Conservation (phyloP, 148 eudicot genomes). For the Polygonum maritimum region DNA sequence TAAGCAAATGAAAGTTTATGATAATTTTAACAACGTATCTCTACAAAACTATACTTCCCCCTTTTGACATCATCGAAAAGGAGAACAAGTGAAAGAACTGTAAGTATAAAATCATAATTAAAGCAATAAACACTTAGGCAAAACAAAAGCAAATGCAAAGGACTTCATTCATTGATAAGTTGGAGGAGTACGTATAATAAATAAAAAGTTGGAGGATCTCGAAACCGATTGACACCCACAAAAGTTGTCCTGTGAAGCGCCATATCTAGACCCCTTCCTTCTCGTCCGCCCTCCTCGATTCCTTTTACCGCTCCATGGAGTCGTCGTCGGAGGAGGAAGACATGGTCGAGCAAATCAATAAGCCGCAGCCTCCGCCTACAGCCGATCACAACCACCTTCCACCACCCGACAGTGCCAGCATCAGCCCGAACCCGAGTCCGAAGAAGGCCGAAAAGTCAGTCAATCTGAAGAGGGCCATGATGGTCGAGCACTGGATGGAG, state of each 20-base stretch:
- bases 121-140: no score
- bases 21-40: no score
- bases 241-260: slow-evolving; percentile 6
- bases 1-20: no score
- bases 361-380: no score
- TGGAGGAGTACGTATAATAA: no score
- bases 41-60: no score
- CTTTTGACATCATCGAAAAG: no score
- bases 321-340: slow-evolving; percentile 26
- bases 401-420: no score
- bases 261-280: slow-evolving; percentile 48
- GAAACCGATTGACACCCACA: not conserved
- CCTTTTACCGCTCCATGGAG: slow-evolving; percentile 59
- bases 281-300: slow-evolving; percentile 64
- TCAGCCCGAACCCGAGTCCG: not conserved
- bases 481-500: slow-evolving; percentile 62
- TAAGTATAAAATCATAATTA: no score
- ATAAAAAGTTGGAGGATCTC: not conserved
- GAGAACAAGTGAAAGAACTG: no score
- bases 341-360: slow-evolving; percentile 2
- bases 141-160: no score
- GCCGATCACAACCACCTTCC: not conserved
- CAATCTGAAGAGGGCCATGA: slow-evolving; percentile 50
- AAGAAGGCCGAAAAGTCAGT: slow-evolving; percentile 21
- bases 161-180: no score